These are phyloP conservation scores for Salvia sclarea DNA, from an alignment of 305 asterid species.

Conservation along the genomic window DNA sequence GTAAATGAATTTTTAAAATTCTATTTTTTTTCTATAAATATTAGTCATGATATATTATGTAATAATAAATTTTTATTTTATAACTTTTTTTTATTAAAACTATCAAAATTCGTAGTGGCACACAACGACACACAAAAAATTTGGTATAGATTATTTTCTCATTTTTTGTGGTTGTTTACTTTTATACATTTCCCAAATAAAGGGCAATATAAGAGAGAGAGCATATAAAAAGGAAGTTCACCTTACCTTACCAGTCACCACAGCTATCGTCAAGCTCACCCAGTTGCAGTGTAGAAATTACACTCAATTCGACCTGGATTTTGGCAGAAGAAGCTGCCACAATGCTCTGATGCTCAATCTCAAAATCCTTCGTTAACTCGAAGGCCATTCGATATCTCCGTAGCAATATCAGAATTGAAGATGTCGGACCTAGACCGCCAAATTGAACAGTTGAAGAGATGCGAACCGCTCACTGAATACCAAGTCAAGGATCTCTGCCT, in stretches of 20 bases:
- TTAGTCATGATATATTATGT: too few species aligned
- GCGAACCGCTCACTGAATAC: conserved; percentile 86
- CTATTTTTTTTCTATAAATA: too few species aligned
- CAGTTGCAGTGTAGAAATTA: neutral
- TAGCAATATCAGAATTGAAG: conserved; percentile 30
- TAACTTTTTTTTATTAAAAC: too few species aligned
- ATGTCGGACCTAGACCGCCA: conserved; percentile 98
- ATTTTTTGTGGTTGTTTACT: neutral
- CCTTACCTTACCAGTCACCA: neutral
- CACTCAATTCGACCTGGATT: neutral
- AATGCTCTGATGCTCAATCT: conserved; percentile 18
- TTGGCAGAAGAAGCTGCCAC: conserved; percentile 3
- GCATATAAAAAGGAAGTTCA: neutral
- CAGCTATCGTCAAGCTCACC: neutral
- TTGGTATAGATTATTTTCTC: neutral
- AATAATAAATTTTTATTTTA: too few species aligned
- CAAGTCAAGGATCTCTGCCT: conserved; percentile 90
- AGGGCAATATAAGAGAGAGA: neutral
- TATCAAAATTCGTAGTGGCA: too few species aligned
- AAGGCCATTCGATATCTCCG: neutral
- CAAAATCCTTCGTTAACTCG: conserved; percentile 10
- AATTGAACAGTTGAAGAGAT: conserved; percentile 90
- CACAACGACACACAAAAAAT: too few species aligned
- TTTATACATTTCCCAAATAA: neutral
- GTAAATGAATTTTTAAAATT: too few species aligned